Evolutionary conservation across 2,329 filamentous ascomycete species (phyloP), one percentile per base, ranked within the genome.

Genomic region (Cladosporium velox): DNA sequence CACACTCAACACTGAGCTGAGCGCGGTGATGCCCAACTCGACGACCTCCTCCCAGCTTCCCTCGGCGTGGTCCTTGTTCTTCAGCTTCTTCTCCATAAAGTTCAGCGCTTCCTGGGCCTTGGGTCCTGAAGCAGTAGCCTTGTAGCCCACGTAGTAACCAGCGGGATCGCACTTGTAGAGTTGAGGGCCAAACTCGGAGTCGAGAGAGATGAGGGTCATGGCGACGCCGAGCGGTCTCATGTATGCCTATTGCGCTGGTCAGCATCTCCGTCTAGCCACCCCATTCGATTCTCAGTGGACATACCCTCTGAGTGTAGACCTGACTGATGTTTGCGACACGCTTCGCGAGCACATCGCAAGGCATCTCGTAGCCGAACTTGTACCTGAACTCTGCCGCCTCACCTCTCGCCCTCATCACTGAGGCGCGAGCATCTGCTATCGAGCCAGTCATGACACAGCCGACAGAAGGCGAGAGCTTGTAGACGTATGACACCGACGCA

Each of bases 281-380:
- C 63, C 55, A 49, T 41, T 38, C 47, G 14, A 15, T 55, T 30
- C 28, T 6, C 14, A 11, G 15, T 14, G 35, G 63, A 69, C 86
- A 79, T 82, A 98, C 95, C 80, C 93, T 86, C 83, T 99, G 95
- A 73, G 95, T 99, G 82, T 98, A 99, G 71, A 99, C 95, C 82
- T 99, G 95, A 81, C 92, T 97, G 84, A 99, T 97, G 82, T 99
- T 99, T 78, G 95, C 95, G 81, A 99, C 84, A 78, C 95, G 88
- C 87, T 99, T 99, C 71, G 95, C 92, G 76, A 99, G 83, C 62
- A 93, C 95, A 81, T 99, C 95, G 79, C 93, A 96, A 67, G 95
- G 95, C 95, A 99, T 99, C 85, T 99, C 95, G 81, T 99, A 99
- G 76, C 95, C 95, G 79, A 88, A 97, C 84, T 97, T 97, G 88